Evolutionary conservation across 1,284 basidiomycete genomes (phyloP), one percentile per base, ranked within the genome.

Genomic region (Microbotryum lychnidis-dioicae): DNA sequence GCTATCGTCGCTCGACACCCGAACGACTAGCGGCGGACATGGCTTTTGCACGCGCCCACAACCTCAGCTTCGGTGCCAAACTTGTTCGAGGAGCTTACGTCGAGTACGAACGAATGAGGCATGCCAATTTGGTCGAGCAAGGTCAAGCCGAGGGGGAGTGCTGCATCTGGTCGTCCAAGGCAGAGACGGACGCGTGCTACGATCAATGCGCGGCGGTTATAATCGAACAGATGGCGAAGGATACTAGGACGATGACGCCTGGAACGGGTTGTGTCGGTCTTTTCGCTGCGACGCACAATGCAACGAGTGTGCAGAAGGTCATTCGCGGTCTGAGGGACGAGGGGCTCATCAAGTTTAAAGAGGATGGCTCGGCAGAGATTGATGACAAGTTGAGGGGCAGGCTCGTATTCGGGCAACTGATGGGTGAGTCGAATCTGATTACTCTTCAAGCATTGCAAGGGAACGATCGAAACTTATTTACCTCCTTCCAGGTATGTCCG

Each of bases 41-140:
- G 37, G 62, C 58, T 3, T 65, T 62, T 59, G 87, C 93, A 9
- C 79, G 83, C 65, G 75, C 74, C 52, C 79, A 85, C 69, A 80
- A 82, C 50, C 97, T 91, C 74, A 80, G 87, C 0, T 81, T 97
- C 2, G 93, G 93, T 20, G 84, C 93, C 65, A 97, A 97, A 77
- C 86, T 97, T 60, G 93, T 97, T 42, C 84, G 94, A 27, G 94
- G 93, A 0, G 93, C 93, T 2, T 97, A 97, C 75, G 88, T 93
- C 70, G 81, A 84, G 2, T 81, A 86, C 59, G 94, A 97, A 74
- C 73, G 83, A 51, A 77, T 62, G 65, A 63, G 58, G 45, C 60
- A 62, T 37, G 31, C 56, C 7, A 46, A 25, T 9, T 47, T 27
- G 70, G 63, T 37, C 76, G 76, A 25, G 64, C 73, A 23, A 76